Conservation (phyloP, 805 yeast genomes). For the Cyberlindnera sargentensis region DNA sequence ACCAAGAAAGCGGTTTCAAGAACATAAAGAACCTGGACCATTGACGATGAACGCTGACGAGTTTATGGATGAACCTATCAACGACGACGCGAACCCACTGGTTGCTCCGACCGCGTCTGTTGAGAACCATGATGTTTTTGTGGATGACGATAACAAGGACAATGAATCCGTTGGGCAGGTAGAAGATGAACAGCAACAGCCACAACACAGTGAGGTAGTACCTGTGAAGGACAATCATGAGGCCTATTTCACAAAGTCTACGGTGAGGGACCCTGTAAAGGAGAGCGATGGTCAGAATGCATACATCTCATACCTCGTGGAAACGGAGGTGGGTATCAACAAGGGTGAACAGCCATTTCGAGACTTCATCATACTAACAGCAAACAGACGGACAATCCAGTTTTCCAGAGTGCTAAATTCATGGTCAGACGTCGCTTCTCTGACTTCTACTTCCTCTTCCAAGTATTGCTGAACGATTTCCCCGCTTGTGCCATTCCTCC, state of each 20-base stretch:
- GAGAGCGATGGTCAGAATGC: slow-evolving; percentile 73
- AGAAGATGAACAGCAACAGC: not conserved
- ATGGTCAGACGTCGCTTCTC: slow-evolving; percentile 74
- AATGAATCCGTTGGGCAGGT: not conserved
- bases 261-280: slow-evolving; percentile 54
- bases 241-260: slow-evolving; percentile 27
- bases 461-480: slow-evolving; percentile 65
- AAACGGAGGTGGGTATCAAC: slow-evolving; percentile 32
- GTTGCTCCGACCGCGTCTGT: no score
- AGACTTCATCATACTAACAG: not conserved
- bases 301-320: slow-evolving; percentile 65
- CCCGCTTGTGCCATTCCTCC: slow-evolving; percentile 91
- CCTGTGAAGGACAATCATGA: slow-evolving; percentile 1
- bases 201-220: slow-evolving; percentile 1
- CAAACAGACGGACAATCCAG: slow-evolving; percentile 46
- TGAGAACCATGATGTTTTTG: not conserved
- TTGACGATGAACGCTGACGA: slow-evolving; percentile 11
- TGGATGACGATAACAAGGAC: not conserved
- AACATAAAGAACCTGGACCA: not conserved
- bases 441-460: slow-evolving; percentile 75
- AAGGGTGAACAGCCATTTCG: not conserved
- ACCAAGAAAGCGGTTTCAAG: not conserved
- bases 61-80: slow-evolving; percentile 18
- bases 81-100: slow-evolving; percentile 1
- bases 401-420: slow-evolving; percentile 37